Percentiles rank a stretch among this genome's conserved stretches.
phyloP scores from a whole-genome alignment of 2,329 filamentous ascomycete genomes.

The Teratosphaeria destructans region DNA sequence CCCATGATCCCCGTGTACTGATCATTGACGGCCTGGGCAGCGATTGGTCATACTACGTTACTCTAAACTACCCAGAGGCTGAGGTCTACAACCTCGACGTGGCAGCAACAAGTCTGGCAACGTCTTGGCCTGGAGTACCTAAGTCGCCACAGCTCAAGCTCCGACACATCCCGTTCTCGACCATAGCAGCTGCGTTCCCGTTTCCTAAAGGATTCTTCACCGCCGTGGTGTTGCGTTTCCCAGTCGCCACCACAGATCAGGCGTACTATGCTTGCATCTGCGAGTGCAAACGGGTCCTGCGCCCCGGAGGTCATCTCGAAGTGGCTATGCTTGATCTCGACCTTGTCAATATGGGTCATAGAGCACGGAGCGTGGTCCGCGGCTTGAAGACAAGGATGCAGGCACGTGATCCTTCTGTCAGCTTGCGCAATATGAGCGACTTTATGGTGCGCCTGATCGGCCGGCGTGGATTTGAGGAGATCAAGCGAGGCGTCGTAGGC shows the following conservation, averaged over 20 bases:
- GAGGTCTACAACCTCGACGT: constrained; percentile 62
- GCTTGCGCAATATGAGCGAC: constrained; percentile 45
- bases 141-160: constrained; percentile 47
- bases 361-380: constrained; percentile 57
- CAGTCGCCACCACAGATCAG: constrained; percentile 55
- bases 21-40: constrained; percentile 80
- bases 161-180: constrained; percentile 60
- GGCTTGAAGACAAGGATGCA: constrained; percentile 62
- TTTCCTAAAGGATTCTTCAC: constrained; percentile 68
- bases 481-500: constrained; percentile 68
- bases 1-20: constrained; percentile 54
- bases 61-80: constrained; percentile 64
- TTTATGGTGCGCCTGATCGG: constrained; percentile 56
- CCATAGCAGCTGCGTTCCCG: constrained; percentile 56
- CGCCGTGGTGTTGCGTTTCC: constrained; percentile 67
- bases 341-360: constrained; percentile 70
- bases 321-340: constrained; percentile 69
- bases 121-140: constrained; percentile 13
- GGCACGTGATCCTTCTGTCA: constrained; percentile 47
- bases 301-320: constrained; percentile 70
- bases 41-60: constrained; percentile 80
- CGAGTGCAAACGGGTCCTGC: constrained; percentile 67
- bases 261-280: constrained; percentile 61
- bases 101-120: constrained; percentile 15
- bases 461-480: constrained; percentile 56